Evolutionary conservation across 306 rosid genomes (phyloP).

Genomic region (Prinsepia uniflora): DNA sequence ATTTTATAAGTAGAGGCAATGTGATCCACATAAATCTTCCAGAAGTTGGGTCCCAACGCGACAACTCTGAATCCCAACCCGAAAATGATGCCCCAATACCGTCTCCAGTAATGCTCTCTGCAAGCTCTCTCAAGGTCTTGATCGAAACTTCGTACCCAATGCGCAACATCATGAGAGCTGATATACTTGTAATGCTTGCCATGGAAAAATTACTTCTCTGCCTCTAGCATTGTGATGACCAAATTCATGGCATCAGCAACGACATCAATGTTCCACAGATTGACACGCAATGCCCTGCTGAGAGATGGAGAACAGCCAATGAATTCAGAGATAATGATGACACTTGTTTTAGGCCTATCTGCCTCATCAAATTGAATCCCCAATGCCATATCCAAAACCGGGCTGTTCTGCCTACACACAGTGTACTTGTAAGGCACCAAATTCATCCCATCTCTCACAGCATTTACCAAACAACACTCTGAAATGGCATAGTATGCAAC

Average conservation of each 20-base stretch:
- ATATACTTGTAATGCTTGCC: slow-evolving; percentile 88
- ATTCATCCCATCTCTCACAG: slow-evolving; percentile 94
- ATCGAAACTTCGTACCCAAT: slow-evolving; percentile 87
- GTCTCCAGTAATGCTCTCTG: slow-evolving; percentile 68
- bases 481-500: slow-evolving; percentile 75
- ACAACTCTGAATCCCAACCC: slow-evolving; percentile 87
- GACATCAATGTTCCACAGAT: slow-evolving; percentile 88
- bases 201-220: slow-evolving; percentile 78
- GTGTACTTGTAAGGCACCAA: slow-evolving; percentile 84
- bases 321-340: slow-evolving; percentile 83
- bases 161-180: slow-evolving; percentile 83
- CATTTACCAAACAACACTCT: slow-evolving; percentile 88
- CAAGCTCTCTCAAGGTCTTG: slow-evolving; percentile 89
- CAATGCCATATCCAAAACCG: no score
- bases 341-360: slow-evolving; percentile 50
- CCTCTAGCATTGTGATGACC: slow-evolving; percentile 52
- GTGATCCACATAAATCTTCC: slow-evolving; percentile 77
- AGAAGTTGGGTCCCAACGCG: slow-evolving; percentile 80
- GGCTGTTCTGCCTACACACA: slow-evolving; percentile 41
- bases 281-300: slow-evolving; percentile 86
- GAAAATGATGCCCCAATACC: slow-evolving; percentile 95
- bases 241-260: slow-evolving; percentile 91
- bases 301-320: slow-evolving; percentile 90
- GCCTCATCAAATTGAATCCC: no score
- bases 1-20: slow-evolving; percentile 84